Evolutionary conservation across 805 yeast genomes (phyloP).

Genomic region (Kuraishia hungarica): DNA sequence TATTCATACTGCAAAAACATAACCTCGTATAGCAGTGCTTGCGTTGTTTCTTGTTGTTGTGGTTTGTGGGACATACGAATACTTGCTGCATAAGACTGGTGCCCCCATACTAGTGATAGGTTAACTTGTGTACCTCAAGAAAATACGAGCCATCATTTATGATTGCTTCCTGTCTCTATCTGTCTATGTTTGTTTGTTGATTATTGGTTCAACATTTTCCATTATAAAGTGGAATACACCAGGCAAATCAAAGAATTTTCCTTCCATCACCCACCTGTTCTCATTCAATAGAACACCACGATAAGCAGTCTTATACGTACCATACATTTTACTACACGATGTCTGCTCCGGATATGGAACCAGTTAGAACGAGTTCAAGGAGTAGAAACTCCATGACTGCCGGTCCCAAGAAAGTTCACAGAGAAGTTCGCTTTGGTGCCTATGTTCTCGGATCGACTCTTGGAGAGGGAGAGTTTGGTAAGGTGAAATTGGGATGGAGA

Average conservation of each 20-base stretch:
- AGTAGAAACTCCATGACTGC: neutral
- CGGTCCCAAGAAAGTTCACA: slow-evolving; percentile 7
- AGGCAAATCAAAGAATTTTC: too few species aligned
- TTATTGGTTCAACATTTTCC: neutral
- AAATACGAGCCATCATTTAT: neutral
- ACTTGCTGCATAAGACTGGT: neutral
- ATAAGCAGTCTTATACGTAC: too few species aligned
- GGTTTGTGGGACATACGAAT: neutral
- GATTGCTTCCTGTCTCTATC: neutral
- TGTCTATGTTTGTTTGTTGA: neutral
- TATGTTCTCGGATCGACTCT: slow-evolving; percentile 87
- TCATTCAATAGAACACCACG: too few species aligned
- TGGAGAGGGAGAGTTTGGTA: slow-evolving; percentile 98
- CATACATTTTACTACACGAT: neutral
- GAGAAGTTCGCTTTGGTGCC: slow-evolving; percentile 81
- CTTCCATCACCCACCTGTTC: too few species aligned
- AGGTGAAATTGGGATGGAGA: slow-evolving; percentile 94
- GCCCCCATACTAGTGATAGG: neutral
- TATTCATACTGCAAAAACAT: neutral
- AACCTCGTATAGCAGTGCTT: neutral
- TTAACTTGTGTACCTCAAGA: neutral
- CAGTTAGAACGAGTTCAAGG: neutral
- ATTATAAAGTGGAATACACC: neutral
- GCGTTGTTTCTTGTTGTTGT: neutral
- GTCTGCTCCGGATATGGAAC: neutral